Evolutionary conservation across 441 rosid genomes (phyloP), one percentile per base, ranked within the genome.

Genomic region (Erysimum cheiri): DNA sequence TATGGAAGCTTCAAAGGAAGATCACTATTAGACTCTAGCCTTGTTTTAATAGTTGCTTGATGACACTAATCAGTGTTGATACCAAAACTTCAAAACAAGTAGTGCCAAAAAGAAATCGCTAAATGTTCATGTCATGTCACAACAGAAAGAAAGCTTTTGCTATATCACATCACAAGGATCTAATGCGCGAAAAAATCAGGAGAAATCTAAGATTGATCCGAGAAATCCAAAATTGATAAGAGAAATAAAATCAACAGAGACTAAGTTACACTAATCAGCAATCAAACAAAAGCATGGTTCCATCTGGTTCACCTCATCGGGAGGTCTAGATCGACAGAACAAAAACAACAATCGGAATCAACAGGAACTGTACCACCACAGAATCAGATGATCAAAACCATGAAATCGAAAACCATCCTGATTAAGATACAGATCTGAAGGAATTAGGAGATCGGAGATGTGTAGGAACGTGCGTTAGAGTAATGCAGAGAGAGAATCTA

Each of bases 371-470:
- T 15, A 37, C 22, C 58, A 29, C 37, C 17, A 39, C 31, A 36
- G 28, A 17, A 12, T 47, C 19, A 13, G 9, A 33, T 49, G 12
- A 26, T 41, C 44, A 24, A 52, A 70, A 40, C 60, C 36, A 41
- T 59, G 3, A 33, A 39, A 60, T 32, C 11, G 24, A 61, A 39
- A 40, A 40, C 12, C 4, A 40, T 22, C 17, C 46, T 24, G 33
- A 0, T 69, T 8, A 48, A 8, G 49, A 63, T 17, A 35, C 68
- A 76, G 75, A 76, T 76, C 79, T 64, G 62, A 44, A 70, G 70
- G 13, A 24, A 56, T 15, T 14, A 0, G n/a, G 41, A 56, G 75
- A 64, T 69, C 71, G 33, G 60, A 69, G 55, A 8, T 28, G 10
- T 48, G 2, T 22, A 69, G 29, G 31, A 32, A 69, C 10, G 52